Base-by-base conservation (phyloP, 805 yeast species). In the Cyberlindnera suaveolens region DNA sequence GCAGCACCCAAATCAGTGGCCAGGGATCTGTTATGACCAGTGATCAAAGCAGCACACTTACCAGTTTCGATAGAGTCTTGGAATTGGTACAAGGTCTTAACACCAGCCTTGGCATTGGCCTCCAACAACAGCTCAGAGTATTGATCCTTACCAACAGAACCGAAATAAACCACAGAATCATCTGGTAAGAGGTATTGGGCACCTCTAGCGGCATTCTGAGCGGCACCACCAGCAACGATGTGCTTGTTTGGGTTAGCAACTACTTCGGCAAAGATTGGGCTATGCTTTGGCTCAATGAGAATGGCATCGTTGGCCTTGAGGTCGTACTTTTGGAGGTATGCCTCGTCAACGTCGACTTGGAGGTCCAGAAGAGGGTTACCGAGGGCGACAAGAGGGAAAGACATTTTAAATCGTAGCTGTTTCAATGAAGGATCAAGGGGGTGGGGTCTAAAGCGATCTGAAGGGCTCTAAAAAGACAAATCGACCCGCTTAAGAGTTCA, bases 1-100 rank as follows among this genome's bases (percentile, higher is more conserved):
- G 99, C 99, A 56, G 99, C 99, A 58, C 87, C 96, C 59, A 93
- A 77, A 64, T 93, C 98, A 38, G 99, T 93, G 51, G 80, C 97
- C 63, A 93, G 73, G 23, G 97, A 91, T 71, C 99, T 82, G 78
- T 89, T 71, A 61, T 75, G 77, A 44, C 93, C 96, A 44, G 80
- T 80, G 65, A 93, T 85, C 63, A 93, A 75, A 51, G 96, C 98
- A 43, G 97, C 99, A 74, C 99, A 93, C 66, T 91, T 91, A 62
- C 99, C 99, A 46, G 99, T 93, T 56, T 89, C 85, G 53, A 75
- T 64, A 45, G 74, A 78, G 34, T 75, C 76, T 64, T 84, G 89
- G 57, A 86, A 80, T 76, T 82, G 85, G 75, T 93, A 93, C 52
- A 79, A 75, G 44, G 96, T 82, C 62, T 77, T 72, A 54, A 93